Conservation (phyloP, 2,329 filamentous ascomycete genomes). For the Calonectria crousiana region DNA sequence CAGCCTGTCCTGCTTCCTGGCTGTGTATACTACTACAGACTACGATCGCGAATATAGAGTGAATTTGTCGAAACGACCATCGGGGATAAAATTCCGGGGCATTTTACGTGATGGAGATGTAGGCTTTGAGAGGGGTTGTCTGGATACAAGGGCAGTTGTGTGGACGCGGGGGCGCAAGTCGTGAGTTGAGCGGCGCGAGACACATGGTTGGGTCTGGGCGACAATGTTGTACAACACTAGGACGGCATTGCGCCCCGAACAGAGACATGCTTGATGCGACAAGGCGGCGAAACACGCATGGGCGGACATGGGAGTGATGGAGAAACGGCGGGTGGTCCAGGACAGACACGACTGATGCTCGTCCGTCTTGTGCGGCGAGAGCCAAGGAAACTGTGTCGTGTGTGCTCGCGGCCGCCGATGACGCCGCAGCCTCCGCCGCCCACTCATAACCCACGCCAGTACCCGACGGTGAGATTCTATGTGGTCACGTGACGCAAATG, state of each 20-base stretch:
- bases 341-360: background rate
- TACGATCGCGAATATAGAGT: constrained; percentile 45
- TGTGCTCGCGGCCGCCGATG: constrained; percentile 39
- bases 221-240: constrained; percentile 28
- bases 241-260: constrained; percentile 2
- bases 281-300: background rate
- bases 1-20: constrained; percentile 34
- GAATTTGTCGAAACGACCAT: constrained; percentile 41
- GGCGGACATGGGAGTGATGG: background rate
- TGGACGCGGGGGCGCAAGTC: constrained; percentile 44
- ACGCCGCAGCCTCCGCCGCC: constrained; percentile 33
- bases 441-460: constrained; percentile 12
- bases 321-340: background rate
- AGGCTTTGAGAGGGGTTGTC: constrained; percentile 44
- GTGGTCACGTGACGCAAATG: constrained; percentile 54
- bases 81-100: constrained; percentile 26
- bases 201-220: constrained; percentile 32
- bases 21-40: constrained; percentile 49
- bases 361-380: background rate
- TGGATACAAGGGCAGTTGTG: constrained; percentile 47
- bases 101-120: constrained; percentile 39
- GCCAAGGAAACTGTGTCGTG: constrained; percentile 23
- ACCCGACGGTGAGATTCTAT: constrained; percentile 30
- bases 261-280: background rate
- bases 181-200: constrained; percentile 43